Evolutionary conservation across 768 basidiomycete species (phyloP), one percentile per base, ranked within the genome.

Genomic region (Candolleomyces eurysporus): DNA sequence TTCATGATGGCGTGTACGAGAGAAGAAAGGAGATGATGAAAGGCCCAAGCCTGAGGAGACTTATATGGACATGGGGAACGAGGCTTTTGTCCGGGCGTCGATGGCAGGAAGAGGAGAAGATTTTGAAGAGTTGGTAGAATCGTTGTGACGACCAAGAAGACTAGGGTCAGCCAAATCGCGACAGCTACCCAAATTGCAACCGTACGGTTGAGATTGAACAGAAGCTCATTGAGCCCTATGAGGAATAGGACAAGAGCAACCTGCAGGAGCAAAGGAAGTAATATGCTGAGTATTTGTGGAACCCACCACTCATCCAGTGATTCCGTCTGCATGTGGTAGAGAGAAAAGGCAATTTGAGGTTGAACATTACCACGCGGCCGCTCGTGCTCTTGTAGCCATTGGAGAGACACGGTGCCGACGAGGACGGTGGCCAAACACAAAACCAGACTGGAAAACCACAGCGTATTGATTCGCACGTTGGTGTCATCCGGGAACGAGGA

Each of bases 211-310:
- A 72, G 43, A 8, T 57, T 55, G 71, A 72, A 72, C 4, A 76
- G 62, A 2, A 75, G 62, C 26, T 72, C 68, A 13, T 70, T 49
- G 7, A 75, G 53, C 2, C 73, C 73, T 0, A 60, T 57, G 45
- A 73, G 70, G 61, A 76, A 76, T 2, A 75, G 60, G 6, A 73
- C 62, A 19, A 76, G 59, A 7, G 73, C 68, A 10, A 63, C 52
- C 54, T 75, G 73, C 13, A 76, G 64, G 8, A 74, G 55, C 13
- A 75, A n/a, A n/a, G n/a, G n/a, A n/a, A n/a, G n/a, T n/a, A n/a
- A n/a, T 5, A 65, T 46, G 4, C 70, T 64, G 6, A 74, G 50
- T 17, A 73, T 72, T n/a, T 60, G 50, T 0, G 70, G 72, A 14
- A 76, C 69, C 13, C 67, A 60, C 75, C 75, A 76, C 10, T 36